These are phyloP conservation scores for Suillus lakei DNA, from an alignment of 768 basidiomycete species.

Conservation along the genomic window DNA sequence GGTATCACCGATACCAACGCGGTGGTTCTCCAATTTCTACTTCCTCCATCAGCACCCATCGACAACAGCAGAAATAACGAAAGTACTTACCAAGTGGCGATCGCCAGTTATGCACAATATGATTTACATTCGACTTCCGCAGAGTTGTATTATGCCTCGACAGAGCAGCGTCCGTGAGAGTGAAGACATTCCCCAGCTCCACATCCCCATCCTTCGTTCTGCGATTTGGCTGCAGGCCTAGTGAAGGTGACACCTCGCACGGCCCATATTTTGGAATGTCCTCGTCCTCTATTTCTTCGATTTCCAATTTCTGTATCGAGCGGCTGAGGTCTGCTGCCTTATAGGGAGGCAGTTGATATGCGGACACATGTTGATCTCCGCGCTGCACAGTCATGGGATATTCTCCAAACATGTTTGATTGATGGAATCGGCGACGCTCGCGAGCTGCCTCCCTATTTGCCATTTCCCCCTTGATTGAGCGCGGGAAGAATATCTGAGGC, in stretches of 20 bases:
- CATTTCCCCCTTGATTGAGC: constrained; percentile 72
- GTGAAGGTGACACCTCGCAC: neutral
- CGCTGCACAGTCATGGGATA: neutral
- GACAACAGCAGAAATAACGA: neutral
- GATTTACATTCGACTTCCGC: constrained; percentile 42
- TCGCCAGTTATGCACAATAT: constrained; percentile 65
- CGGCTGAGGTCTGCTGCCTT: constrained; percentile 34
- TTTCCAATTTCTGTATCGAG: constrained; percentile 33
- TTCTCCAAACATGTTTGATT: neutral
- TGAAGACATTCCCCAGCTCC: constrained; percentile 21
- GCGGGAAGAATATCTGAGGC: constrained; percentile 83
- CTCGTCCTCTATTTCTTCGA: constrained; percentile 35
- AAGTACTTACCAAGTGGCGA: constrained; percentile 65
- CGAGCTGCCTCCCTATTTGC: constrained; percentile 51
- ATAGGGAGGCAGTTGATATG: constrained; percentile 29
- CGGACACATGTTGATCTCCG: constrained; percentile 20
- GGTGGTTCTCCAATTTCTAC: constrained; percentile 3
- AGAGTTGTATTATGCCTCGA: constrained; percentile 44
- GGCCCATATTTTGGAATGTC: neutral
- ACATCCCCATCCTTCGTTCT: constrained; percentile 25
- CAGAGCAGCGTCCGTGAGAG: constrained; percentile 48
- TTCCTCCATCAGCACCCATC: neutral
- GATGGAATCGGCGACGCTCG: constrained; percentile 1
- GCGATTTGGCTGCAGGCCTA: constrained; percentile 32
- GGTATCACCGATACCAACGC: neutral